Percentiles rank a stretch among this genome's conserved stretches.
phyloP scores from a whole-genome alignment of 495 filamentous ascomycete genomes.

The Daldinia bambusicola region DNA sequence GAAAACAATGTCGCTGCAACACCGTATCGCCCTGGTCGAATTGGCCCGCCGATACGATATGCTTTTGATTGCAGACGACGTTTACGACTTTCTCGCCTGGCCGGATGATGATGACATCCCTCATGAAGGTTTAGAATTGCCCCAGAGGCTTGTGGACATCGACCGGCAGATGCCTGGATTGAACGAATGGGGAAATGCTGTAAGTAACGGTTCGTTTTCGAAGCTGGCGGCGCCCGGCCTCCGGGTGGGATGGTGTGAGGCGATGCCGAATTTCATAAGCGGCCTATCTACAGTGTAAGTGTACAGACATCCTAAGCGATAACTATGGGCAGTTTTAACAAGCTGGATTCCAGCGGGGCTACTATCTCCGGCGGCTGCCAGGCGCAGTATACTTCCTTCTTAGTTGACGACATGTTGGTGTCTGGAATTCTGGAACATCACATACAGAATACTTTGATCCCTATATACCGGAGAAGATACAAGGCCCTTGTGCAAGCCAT shows the following conservation, averaged over 20 bases:
- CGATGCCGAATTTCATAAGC: slow-evolving; percentile 68
- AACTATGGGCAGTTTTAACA: slow-evolving; percentile 16
- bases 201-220: slow-evolving; percentile 80
- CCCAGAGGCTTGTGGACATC: slow-evolving; percentile 78
- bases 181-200: slow-evolving; percentile 69
- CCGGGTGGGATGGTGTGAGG: slow-evolving; percentile 80
- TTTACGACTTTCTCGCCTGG: slow-evolving; percentile 84
- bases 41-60: slow-evolving; percentile 77
- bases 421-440: slow-evolving; percentile 59
- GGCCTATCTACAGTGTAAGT: slow-evolving; percentile 72
- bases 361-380: slow-evolving; percentile 75
- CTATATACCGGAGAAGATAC: slow-evolving; percentile 67
- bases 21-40: slow-evolving; percentile 67
- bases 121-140: slow-evolving; percentile 51
- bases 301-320: neutral
- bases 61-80: slow-evolving; percentile 77
- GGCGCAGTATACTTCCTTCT: slow-evolving; percentile 70
- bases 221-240: slow-evolving; percentile 79
- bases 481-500: slow-evolving; percentile 64
- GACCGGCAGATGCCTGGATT: slow-evolving; percentile 70
- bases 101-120: slow-evolving; percentile 50
- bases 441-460: slow-evolving; percentile 54
- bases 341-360: slow-evolving; percentile 61
- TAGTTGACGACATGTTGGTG: slow-evolving; percentile 68
- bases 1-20: slow-evolving; percentile 70